Percentiles rank a stretch among this genome's conserved stretches.
phyloP scores from a whole-genome alignment of 2,329 filamentous ascomycete species.

The Fusarium udum region DNA sequence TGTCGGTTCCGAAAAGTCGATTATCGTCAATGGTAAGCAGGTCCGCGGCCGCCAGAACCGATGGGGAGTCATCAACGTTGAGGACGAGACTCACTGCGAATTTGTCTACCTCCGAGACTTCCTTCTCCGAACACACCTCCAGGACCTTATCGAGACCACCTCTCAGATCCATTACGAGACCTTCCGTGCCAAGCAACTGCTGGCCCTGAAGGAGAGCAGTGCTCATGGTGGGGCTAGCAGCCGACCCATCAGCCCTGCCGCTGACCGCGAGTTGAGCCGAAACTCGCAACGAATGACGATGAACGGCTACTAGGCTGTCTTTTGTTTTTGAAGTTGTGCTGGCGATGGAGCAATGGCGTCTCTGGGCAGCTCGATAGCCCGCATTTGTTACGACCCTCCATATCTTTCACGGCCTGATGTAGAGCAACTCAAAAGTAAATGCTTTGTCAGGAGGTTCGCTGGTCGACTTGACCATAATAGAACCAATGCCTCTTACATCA shows the following conservation, averaged over 20 bases:
- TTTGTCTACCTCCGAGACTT: conserved; percentile 99
- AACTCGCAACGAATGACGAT: conserved; percentile 97
- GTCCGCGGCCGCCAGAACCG: conserved; percentile 98
- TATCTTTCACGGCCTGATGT: conserved; percentile 46
- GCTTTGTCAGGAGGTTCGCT: conserved; percentile 36
- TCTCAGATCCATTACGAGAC: conserved; percentile 99
- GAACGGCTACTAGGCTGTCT: conserved; percentile 86
- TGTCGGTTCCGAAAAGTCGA: conserved; percentile 96
- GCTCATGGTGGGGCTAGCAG: conserved; percentile 80
- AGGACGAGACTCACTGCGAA: conserved; percentile 99
- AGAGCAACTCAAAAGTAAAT: conserved; percentile 42
- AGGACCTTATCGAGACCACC: conserved; percentile 98
- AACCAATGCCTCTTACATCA: conserved; percentile 32
- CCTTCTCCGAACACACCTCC: conserved; percentile 95
- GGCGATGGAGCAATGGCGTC: conserved; percentile 49
- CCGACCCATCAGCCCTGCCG: conserved; percentile 92
- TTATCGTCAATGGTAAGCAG: conserved; percentile 96
- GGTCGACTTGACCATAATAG: conserved; percentile 25
- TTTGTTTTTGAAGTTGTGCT: conserved; percentile 45
- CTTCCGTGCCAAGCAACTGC: conserved; percentile 98
- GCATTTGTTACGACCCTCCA: conserved; percentile 45
- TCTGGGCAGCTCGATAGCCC: conserved; percentile 45
- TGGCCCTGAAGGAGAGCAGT: conserved; percentile 98
- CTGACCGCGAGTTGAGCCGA: conserved; percentile 94
- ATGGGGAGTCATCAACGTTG: conserved; percentile 99